Evolutionary conservation across 306 rosid species (phyloP), one percentile per base, ranked within the genome.

Genomic region (Cucumis hystrix): DNA sequence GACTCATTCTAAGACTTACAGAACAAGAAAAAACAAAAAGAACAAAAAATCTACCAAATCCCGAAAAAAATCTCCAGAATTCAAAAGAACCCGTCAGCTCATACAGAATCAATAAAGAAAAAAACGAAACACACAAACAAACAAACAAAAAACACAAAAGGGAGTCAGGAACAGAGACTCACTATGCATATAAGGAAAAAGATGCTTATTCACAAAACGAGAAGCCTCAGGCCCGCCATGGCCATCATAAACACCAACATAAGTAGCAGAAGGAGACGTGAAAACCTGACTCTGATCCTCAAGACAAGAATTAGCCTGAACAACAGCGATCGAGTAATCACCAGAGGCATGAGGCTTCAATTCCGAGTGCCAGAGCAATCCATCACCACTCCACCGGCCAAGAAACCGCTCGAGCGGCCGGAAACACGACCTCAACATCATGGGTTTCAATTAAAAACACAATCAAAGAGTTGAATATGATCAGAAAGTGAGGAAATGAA

Each of bases 211-310:
- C 76, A 92, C 90, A 79, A 95, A 95, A 82, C 96, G 80, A 63
- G 99, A 90, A 85, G 99, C 99, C 85, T 95, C 92, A 2, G 98
- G 97, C 1, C 99, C 99, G 45, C 99, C 99, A 43, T 95, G 99
- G 63, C 99, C 99, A 74, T 95, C 99, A 30, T 86, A 95, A 23
- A 95, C 97, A 18, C 99, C 99, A 59, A 95, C 84, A 60, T 86
- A 95, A 17, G 97, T 90, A 56, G 93, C 96, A 9, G 89, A 87
- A 9, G 99, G 92, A 2, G 97, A 90, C 47, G 97, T 86, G 14
- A 88, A 91, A 21, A 95, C 96, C 84, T 92, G 99, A 45, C 97
- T 91, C 88, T 95, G 99, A 86, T 95, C 99, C 79, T 95, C 99
- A 15, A 95, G 92, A 20, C 68, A 82, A 66, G 85, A 87, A 85